Evolutionary conservation across 108 stramenopile genomes (phyloP).

Genomic region (Nannochloropsis salina): DNA sequence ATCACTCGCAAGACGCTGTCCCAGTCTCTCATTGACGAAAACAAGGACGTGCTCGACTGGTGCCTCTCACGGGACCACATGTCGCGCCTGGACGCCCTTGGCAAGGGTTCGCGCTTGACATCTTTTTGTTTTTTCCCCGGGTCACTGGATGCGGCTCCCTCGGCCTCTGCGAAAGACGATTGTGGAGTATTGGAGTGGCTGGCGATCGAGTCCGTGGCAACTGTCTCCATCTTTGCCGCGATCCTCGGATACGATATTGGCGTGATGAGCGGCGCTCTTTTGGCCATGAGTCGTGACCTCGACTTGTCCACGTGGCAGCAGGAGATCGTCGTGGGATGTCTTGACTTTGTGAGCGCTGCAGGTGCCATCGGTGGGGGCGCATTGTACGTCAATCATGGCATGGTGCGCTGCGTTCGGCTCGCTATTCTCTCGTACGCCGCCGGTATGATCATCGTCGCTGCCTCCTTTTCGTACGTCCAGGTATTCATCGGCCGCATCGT

Average conservation of each 20-base stretch:
- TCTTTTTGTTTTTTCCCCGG: too few species aligned
- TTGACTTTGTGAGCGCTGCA: slow-evolving; percentile 43
- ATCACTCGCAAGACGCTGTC: too few species aligned
- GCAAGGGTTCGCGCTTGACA: too few species aligned
- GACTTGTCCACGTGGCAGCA: slow-evolving; percentile 26
- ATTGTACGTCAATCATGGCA: neutral
- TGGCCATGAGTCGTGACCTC: slow-evolving; percentile 41
- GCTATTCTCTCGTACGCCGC: neutral
- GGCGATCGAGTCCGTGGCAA: too few species aligned
- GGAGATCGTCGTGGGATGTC: slow-evolving; percentile 42
- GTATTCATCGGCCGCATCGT: slow-evolving; percentile 38
- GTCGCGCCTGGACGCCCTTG: too few species aligned
- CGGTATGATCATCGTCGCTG: neutral
- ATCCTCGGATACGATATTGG: slow-evolving; percentile 22
- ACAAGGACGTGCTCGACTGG: too few species aligned
- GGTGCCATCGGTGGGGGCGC: slow-evolving; percentile 36
- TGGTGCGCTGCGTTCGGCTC: neutral
- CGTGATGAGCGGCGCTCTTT: slow-evolving; percentile 41
- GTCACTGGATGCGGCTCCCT: too few species aligned
- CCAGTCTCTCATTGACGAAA: too few species aligned
- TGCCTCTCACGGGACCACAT: too few species aligned
- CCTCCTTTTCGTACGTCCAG: neutral
- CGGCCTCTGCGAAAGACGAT: too few species aligned
- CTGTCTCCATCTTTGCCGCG: too few species aligned
- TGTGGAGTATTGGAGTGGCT: too few species aligned